phyloP scores from a whole-genome alignment of 257 asterid genomes.

The Ilex aquifolium region DNA sequence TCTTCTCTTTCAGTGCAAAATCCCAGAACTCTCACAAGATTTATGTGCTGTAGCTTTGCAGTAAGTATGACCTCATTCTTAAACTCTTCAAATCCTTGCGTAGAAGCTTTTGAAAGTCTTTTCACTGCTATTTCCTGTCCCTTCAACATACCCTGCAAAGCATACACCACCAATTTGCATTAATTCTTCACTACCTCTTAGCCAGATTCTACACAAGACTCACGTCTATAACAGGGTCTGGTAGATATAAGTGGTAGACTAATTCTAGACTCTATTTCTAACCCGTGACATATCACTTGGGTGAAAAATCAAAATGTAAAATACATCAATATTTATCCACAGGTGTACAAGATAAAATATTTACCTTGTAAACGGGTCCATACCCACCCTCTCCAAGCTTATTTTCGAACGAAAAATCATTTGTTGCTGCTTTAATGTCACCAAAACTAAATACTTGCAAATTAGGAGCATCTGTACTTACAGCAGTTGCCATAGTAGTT shows the following conservation, averaged over 20 bases:
- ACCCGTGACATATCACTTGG: no score
- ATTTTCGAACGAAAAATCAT: slow-evolving; percentile 10
- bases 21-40: no score
- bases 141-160: neutral
- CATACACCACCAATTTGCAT: neutral
- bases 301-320: no score
- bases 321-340: no score
- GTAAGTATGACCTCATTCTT: no score
- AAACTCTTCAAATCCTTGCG: no score
- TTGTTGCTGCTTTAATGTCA: slow-evolving; percentile 23
- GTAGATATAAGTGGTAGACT: no score
- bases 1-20: no score
- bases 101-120: neutral
- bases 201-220: neutral
- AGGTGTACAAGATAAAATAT: no score
- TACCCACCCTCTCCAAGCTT: neutral
- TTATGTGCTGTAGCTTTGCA: no score
- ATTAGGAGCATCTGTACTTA: neutral
- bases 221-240: no score
- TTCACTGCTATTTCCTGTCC: neutral
- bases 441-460: slow-evolving; percentile 21
- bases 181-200: neutral
- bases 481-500: neutral
- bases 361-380: neutral
- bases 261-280: no score